These are phyloP conservation scores for Stemphylium lycopersici DNA, from an alignment of 2,329 filamentous ascomycete species.

Conservation along the genomic window DNA sequence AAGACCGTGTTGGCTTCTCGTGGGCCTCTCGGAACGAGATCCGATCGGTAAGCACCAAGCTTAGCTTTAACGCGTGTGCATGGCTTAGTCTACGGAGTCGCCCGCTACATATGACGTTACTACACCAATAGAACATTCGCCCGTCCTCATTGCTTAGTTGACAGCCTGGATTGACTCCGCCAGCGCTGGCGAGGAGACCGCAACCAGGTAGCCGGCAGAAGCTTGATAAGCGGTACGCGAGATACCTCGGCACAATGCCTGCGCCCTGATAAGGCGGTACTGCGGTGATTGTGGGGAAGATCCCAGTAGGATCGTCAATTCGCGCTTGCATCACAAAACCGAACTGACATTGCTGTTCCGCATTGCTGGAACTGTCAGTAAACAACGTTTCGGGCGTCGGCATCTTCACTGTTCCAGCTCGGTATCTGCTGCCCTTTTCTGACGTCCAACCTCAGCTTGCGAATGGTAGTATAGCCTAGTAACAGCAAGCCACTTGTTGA, in stretches of 20 bases:
- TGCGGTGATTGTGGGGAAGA: conserved; percentile 8
- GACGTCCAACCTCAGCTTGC: too few species aligned
- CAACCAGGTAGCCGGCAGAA: not conserved
- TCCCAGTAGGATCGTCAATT: conserved; percentile 2
- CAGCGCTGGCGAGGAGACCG: too few species aligned
- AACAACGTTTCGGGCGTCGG: not conserved
- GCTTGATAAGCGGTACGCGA: not conserved
- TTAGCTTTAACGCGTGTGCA: too few species aligned
- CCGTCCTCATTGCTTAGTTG: not conserved
- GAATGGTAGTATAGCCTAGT: not conserved
- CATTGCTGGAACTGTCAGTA: not conserved
- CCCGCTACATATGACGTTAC: too few species aligned
- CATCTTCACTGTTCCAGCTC: too few species aligned
- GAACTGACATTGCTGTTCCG: conserved; percentile 12
- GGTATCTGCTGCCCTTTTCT: not conserved
- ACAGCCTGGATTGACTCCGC: not conserved
- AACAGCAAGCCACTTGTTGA: not conserved
- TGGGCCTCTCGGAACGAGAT: too few species aligned
- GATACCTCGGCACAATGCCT: conserved; percentile 7
- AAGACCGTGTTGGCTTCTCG: too few species aligned
- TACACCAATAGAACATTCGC: too few species aligned
- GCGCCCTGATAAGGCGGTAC: not conserved
- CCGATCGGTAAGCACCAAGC: too few species aligned
- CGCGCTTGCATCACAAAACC: not conserved
- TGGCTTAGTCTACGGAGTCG: too few species aligned